Percentiles rank a stretch among this genome's conserved stretches.
phyloP scores from a whole-genome alignment of 164 flowering plant genomes.

The Malania oleifera region DNA sequence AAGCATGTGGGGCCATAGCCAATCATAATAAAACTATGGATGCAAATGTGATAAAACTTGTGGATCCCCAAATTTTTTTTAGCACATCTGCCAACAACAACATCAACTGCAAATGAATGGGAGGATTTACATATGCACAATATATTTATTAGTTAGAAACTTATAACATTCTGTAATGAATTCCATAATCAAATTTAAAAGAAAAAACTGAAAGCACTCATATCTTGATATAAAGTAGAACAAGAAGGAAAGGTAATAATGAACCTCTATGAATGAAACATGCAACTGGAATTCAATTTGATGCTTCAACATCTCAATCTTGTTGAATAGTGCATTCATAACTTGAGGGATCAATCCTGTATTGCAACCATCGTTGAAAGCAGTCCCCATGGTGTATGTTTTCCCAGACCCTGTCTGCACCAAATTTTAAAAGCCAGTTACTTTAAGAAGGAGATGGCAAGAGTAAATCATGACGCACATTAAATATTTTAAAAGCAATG shows the following conservation, averaged over 20 bases:
- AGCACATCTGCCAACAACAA: neutral
- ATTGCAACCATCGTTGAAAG: neutral
- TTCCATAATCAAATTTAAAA: too few species aligned
- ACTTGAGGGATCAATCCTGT: neutral
- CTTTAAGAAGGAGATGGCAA: neutral
- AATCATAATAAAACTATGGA: too few species aligned
- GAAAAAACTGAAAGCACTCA: neutral
- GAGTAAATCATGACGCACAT: neutral
- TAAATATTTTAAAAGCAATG: neutral
- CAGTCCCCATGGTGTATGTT: slow-evolving; percentile 6
- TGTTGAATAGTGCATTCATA: neutral
- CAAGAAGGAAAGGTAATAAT: neutral
- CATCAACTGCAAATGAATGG: neutral
- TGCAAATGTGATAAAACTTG: too few species aligned
- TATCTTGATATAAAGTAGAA: neutral
- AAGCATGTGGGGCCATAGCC: too few species aligned
- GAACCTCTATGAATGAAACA: slow-evolving; percentile 2
- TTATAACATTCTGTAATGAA: too few species aligned
- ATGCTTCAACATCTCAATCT: neutral
- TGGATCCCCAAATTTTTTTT: neutral
- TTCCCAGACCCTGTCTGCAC: slow-evolving; percentile 6
- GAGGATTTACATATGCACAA: neutral
- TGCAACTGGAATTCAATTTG: neutral
- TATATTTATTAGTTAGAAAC: too few species aligned
- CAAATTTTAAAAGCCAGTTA: neutral